A percentile compares a stretch with the other conserved stretches of the same genome.
phyloP scores from a whole-genome alignment of 192 early-diverging fungal genomes.

The Coemansia sp. region DNA sequence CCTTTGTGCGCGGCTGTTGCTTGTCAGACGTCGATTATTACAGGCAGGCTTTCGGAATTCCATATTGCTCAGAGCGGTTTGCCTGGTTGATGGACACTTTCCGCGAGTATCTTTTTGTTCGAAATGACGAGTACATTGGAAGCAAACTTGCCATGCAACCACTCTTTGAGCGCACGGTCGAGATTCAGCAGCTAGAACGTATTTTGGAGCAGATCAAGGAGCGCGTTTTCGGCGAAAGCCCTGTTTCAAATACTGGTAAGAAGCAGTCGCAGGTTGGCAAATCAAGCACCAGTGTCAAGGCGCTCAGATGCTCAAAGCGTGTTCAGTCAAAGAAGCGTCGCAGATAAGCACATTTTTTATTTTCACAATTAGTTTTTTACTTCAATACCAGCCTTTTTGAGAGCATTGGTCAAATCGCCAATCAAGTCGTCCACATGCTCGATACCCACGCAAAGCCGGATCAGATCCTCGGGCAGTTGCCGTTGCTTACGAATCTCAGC shows the following conservation, averaged over 20 bases:
- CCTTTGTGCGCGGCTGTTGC: neutral
- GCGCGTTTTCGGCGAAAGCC: no score
- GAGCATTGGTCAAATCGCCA: conserved; percentile 71
- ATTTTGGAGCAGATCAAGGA: neutral
- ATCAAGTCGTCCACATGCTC: conserved; percentile 91
- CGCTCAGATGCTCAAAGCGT: no score
- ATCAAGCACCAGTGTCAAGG: no score
- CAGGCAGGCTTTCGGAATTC: neutral
- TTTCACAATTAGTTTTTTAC: conserved; percentile 23
- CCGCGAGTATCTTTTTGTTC: conserved; percentile 1
- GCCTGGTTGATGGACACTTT: neutral
- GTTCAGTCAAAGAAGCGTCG: no score
- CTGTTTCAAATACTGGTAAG: no score
- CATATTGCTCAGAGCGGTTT: neutral
- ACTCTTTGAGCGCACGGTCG: neutral
- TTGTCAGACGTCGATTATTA: neutral
- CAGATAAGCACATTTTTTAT: no score
- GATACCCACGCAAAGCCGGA: conserved; percentile 94
- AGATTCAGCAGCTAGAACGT: neutral
- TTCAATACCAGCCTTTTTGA: conserved; percentile 60
- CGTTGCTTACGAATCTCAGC: conserved; percentile 84
- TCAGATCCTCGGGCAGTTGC: conserved; percentile 93
- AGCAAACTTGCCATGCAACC: neutral
- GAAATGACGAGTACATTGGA: neutral
- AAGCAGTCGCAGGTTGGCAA: no score